These are phyloP conservation scores for Fraxinus angustifolia DNA, from an alignment of 305 asterid genomes.

Conservation along the genomic window DNA sequence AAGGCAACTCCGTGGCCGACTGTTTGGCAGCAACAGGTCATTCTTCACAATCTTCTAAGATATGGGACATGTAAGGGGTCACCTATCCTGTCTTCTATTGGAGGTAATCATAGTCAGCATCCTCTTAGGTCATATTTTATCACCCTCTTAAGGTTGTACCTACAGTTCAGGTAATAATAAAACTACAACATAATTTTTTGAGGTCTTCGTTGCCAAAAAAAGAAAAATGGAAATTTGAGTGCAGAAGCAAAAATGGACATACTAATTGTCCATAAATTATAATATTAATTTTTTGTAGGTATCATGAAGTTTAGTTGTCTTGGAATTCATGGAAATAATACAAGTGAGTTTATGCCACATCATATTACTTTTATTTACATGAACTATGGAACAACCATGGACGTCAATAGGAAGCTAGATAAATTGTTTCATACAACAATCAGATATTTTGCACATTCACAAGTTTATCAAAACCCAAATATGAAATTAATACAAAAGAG, in stretches of 20 bases:
- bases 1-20: neutral
- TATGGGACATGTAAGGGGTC: neutral
- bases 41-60: neutral
- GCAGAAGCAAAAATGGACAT: neutral
- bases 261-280: neutral
- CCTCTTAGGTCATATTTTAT: neutral
- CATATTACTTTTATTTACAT: neutral
- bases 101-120: neutral
- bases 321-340: neutral
- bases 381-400: neutral
- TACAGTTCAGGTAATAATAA: neutral
- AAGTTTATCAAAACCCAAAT: neutral
- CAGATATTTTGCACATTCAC: neutral
- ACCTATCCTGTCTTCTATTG: neutral
- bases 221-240: neutral
- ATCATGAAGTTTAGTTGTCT: neutral
- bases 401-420: neutral
- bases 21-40: neutral
- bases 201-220: neutral
- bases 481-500: neutral
- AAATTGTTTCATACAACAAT: neutral
- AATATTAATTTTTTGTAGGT: neutral
- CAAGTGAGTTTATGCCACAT: neutral
- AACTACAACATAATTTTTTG: neutral
- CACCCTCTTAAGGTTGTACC: neutral